Percentiles rank a stretch among this genome's conserved stretches.
These are phyloP conservation scores for Atractiella rhizophila DNA, from an alignment of 768 basidiomycete species.

Conservation along the genomic window DNA sequence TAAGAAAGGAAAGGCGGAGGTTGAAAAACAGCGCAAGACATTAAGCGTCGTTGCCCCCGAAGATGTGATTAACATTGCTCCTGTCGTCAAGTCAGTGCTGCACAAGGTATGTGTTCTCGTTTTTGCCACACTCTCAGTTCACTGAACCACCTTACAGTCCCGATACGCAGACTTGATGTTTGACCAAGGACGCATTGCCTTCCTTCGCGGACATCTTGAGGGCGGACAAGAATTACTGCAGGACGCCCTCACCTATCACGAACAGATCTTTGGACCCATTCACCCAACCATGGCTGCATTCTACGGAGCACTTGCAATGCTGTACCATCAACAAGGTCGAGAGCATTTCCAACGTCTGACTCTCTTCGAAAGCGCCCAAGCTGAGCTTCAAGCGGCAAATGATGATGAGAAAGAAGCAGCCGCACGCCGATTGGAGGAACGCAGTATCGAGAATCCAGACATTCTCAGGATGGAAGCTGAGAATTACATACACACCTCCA, in stretches of 20 bases:
- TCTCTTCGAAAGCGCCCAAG: constrained; percentile 10
- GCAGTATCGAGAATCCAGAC: constrained; percentile 12
- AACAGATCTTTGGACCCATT: constrained; percentile 25
- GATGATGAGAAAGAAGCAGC: constrained; percentile 1
- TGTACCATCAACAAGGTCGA: constrained; percentile 21
- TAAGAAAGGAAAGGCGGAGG: constrained; percentile 16
- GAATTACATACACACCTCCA: constrained; percentile 20
- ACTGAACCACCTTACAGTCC: constrained; percentile 13
- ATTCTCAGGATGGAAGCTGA: constrained; percentile 19
- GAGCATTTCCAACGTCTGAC: constrained; percentile 6
- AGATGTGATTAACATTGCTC: constrained; percentile 24
- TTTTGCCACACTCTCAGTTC: neutral
- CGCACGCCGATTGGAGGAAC: constrained; percentile 1
- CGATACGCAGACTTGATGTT: constrained; percentile 24
- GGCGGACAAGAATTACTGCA: constrained; percentile 24
- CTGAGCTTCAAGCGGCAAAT: constrained; percentile 7
- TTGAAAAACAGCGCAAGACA: neutral
- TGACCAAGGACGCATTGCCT: constrained; percentile 21
- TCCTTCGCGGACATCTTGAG: constrained; percentile 21
- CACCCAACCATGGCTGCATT: constrained; percentile 25
- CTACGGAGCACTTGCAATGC: constrained; percentile 24
- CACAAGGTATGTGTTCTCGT: constrained; percentile 18
- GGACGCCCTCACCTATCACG: constrained; percentile 24
- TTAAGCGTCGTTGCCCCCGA: constrained; percentile 21
- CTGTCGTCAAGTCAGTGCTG: constrained; percentile 22